These are phyloP conservation scores for Rhodamnia rubescens DNA, from an alignment of 345 rosid species.

Conservation along the genomic window DNA sequence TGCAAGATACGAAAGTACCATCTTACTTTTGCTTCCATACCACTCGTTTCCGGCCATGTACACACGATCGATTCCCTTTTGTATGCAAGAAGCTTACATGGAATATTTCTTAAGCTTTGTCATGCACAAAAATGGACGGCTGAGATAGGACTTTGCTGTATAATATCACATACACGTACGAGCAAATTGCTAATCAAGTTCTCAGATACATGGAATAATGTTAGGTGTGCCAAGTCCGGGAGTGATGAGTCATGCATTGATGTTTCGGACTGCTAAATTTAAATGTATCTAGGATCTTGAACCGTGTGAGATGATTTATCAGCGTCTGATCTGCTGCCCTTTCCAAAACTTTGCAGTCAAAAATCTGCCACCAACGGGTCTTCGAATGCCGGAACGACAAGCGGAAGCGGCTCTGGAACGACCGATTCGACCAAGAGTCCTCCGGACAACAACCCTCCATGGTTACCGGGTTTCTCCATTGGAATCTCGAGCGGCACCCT, in stretches of 20 bases:
- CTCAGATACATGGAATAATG: not conserved
- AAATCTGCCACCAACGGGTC: constrained; percentile 21
- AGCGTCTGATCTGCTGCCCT: constrained; percentile 12
- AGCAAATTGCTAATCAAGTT: not conserved
- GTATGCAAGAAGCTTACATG: not conserved
- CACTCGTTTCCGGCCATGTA: not conserved
- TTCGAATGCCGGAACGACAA: not conserved
- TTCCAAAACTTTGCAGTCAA: constrained; percentile 21
- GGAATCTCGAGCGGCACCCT: constrained; percentile 24
- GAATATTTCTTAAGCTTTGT: not conserved
- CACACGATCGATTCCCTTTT: not conserved
- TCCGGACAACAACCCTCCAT: constrained; percentile 9
- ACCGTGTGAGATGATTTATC: not conserved
- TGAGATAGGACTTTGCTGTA: not conserved
- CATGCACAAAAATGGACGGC: constrained; percentile 31
- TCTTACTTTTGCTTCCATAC: not conserved
- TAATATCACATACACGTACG: not conserved
- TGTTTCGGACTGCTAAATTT: not conserved
- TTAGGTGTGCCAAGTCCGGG: not conserved
- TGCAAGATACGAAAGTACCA: not conserved
- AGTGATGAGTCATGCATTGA: not conserved
- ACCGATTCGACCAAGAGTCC: not conserved
- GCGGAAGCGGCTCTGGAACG: not conserved
- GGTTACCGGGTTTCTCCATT: constrained; percentile 38
- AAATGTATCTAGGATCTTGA: not conserved